These are phyloP conservation scores for Corrigiola litoralis DNA, from an alignment of 179 eudicot genomes.

Conservation along the genomic window DNA sequence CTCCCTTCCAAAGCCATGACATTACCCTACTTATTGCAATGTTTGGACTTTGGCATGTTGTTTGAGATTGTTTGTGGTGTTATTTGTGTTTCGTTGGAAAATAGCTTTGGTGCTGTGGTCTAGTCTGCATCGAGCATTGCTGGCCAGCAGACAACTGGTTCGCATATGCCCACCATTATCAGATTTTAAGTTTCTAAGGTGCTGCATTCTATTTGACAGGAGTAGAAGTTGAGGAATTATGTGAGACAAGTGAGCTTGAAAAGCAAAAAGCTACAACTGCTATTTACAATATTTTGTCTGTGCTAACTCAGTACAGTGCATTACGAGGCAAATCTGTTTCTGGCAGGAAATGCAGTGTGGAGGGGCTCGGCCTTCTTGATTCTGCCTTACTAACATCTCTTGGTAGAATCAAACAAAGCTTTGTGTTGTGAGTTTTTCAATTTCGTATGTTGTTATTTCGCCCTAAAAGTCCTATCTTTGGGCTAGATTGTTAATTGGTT, in stretches of 20 bases:
- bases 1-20: background rate
- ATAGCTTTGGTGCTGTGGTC: background rate
- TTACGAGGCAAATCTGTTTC: constrained; percentile 59
- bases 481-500: constrained; percentile 8
- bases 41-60: background rate
- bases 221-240: constrained; percentile 46
- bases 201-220: constrained; percentile 39
- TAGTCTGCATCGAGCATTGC: background rate
- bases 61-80: background rate
- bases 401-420: constrained; percentile 99
- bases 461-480: background rate
- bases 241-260: constrained; percentile 74
- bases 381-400: constrained; percentile 76
- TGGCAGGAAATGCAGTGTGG: constrained; percentile 49
- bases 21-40: background rate
- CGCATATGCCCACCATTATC: background rate
- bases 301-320: constrained; percentile 71
- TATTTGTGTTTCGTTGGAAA: background rate
- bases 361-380: constrained; percentile 35
- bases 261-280: constrained; percentile 59
- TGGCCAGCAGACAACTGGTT: background rate
- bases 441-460: constrained; percentile 19
- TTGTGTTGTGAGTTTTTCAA: constrained; percentile 85
- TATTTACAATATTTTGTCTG: constrained; percentile 60
- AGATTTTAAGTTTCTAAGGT: constrained; percentile 7